phyloP scores from a whole-genome alignment of 495 filamentous ascomycete species.

The Coniosporium apollinis region DNA sequence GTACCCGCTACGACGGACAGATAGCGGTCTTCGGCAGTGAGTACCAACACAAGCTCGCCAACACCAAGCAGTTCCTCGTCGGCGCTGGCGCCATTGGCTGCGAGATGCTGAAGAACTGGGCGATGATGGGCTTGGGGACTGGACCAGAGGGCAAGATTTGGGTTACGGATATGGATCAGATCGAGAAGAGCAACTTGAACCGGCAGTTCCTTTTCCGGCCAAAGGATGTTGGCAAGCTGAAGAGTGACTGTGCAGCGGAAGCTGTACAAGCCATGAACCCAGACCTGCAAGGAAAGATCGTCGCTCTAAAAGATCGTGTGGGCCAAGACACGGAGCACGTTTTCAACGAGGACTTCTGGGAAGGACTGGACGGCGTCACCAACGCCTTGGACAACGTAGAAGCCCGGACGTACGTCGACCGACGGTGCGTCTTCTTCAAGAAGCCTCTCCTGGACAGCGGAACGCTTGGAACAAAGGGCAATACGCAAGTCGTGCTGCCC shows the following conservation, averaged over 20 bases:
- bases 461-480: slow-evolving; percentile 95
- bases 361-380: slow-evolving; percentile 74
- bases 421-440: slow-evolving; percentile 95
- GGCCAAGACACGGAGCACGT: slow-evolving; percentile 83
- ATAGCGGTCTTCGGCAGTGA: slow-evolving; percentile 91
- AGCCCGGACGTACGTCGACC: slow-evolving; percentile 91
- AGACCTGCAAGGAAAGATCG: slow-evolving; percentile 70
- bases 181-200: slow-evolving; percentile 98
- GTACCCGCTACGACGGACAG: slow-evolving; percentile 85
- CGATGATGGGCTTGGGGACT: slow-evolving; percentile 88
- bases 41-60: slow-evolving; percentile 83
- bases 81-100: slow-evolving; percentile 96
- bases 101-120: slow-evolving; percentile 99
- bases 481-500: slow-evolving; percentile 89
- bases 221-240: slow-evolving; percentile 88
- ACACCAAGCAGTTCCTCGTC: slow-evolving; percentile 82
- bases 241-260: slow-evolving; percentile 86
- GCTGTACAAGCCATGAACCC: slow-evolving; percentile 92
- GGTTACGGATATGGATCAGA: slow-evolving; percentile 95
- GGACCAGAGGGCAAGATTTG: slow-evolving; percentile 77
- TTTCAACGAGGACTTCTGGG: slow-evolving; percentile 94
- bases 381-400: slow-evolving; percentile 98
- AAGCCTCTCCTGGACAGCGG: slow-evolving; percentile 94
- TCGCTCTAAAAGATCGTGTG: slow-evolving; percentile 73
- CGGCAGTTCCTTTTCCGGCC: slow-evolving; percentile 91